A percentile compares a stretch with the other conserved stretches of the same genome.
These are phyloP conservation scores for Tolypocladium paradoxum DNA, from an alignment of 2,329 filamentous ascomycete genomes.

Conservation along the genomic window DNA sequence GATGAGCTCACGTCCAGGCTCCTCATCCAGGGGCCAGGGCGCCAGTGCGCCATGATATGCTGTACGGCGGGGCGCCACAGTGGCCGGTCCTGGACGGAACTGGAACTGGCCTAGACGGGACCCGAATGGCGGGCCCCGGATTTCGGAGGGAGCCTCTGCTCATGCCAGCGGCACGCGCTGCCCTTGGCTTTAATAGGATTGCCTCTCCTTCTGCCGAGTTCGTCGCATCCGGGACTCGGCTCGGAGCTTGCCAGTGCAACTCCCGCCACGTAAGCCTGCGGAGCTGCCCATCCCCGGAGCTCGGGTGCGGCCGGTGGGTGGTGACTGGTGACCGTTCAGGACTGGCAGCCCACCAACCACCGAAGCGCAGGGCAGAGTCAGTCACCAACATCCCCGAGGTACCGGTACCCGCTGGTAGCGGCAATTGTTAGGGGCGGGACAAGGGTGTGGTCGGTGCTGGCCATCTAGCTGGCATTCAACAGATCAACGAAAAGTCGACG, in stretches of 20 bases:
- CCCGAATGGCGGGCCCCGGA: neutral
- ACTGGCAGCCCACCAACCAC: neutral
- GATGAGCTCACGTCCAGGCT: too few species aligned
- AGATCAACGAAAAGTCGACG: conserved; percentile 4
- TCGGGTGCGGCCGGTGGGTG: neutral
- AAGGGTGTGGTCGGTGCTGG: conserved; percentile 3
- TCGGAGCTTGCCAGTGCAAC: neutral
- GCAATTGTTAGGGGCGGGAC: conserved; percentile 3
- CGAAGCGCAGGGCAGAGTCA: neutral
- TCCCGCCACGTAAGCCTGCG: neutral
- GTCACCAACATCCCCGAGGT: conserved; percentile 3
- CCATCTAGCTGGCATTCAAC: conserved; percentile 6
- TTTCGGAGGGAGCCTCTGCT: neutral
- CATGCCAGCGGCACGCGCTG: neutral
- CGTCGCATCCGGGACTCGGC: neutral
- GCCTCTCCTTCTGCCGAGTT: neutral
- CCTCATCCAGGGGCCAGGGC: too few species aligned
- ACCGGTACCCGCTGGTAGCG: conserved; percentile 4
- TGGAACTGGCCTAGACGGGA: too few species aligned
- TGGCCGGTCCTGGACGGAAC: neutral
- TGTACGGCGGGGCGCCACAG: neutral
- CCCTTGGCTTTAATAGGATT: neutral
- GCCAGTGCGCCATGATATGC: neutral
- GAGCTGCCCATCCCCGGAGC: neutral
- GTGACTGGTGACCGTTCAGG: neutral